Conservation (phyloP, 257 asterid species). For the Forsythia suspensa region DNA sequence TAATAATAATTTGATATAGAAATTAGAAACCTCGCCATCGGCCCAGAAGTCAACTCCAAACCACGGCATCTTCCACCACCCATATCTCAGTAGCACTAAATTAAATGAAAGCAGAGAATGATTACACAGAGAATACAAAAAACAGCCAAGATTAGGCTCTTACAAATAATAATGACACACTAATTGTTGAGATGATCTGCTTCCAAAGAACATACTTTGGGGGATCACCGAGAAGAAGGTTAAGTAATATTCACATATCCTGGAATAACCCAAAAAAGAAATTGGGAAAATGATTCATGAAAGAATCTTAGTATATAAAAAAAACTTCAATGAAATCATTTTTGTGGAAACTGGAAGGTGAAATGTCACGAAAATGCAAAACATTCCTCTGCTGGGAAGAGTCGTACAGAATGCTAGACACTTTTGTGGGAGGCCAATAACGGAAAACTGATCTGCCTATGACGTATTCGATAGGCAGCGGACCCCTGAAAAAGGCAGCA, state of each 20-base stretch:
- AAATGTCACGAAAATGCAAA: conserved; percentile 42
- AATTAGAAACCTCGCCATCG: neutral
- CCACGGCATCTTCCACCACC: neutral
- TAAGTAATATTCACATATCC: neutral
- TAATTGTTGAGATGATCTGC: neutral
- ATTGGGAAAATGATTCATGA: neutral
- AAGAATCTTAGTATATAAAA: neutral
- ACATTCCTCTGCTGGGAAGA: conserved; percentile 32
- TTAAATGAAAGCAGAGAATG: neutral
- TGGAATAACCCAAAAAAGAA: neutral
- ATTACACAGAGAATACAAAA: neutral
- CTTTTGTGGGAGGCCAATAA: conserved; percentile 83
- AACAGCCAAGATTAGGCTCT: neutral
- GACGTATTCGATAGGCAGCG: conserved; percentile 61
- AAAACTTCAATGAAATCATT: neutral
- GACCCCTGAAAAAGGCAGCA: conserved; percentile 63
- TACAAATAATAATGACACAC: neutral
- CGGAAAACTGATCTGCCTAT: conserved; percentile 73
- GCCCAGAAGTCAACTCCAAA: neutral
- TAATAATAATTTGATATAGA: neutral
- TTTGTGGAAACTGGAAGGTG: neutral
- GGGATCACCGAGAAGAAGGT: neutral
- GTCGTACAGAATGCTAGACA: conserved; percentile 44
- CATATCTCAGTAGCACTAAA: neutral
- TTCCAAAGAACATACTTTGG: neutral